Percentiles rank a stretch among this genome's conserved stretches.
phyloP scores from a whole-genome alignment of 768 basidiomycete species.

The Hypholoma sublateritium region DNA sequence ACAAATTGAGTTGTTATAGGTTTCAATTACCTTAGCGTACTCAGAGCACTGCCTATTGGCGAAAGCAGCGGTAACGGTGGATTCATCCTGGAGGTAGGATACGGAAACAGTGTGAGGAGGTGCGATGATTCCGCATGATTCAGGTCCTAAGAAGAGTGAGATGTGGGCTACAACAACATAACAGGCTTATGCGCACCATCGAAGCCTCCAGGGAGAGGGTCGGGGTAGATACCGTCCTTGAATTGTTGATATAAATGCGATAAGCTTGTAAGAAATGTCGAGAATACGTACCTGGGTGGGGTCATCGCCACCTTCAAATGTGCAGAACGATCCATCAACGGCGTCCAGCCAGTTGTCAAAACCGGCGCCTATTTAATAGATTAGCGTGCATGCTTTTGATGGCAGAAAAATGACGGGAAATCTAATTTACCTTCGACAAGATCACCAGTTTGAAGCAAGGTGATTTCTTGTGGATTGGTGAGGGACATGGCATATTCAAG shows the following conservation, averaged over 20 bases:
- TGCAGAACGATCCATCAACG: constrained; percentile 44
- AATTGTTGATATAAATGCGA: background rate
- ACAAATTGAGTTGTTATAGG: background rate
- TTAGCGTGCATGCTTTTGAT: background rate
- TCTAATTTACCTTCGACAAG: constrained; percentile 33
- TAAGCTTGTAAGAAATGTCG: too few relatives aligned
- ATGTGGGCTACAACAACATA: background rate
- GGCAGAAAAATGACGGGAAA: background rate
- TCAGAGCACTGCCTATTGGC: constrained; percentile 47
- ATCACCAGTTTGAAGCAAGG: constrained; percentile 46
- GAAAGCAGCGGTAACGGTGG: constrained; percentile 36
- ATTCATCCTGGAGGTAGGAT: constrained; percentile 45
- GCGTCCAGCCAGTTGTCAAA: constrained; percentile 52
- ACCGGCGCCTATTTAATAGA: constrained; percentile 32
- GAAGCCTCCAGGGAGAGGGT: constrained; percentile 31
- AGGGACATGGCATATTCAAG: constrained; percentile 57
- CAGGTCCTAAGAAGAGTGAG: constrained; percentile 13
- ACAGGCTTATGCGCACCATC: constrained; percentile 18
- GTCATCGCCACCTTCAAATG: constrained; percentile 46
- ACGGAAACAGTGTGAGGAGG: constrained; percentile 43
- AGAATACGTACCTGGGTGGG: constrained; percentile 26
- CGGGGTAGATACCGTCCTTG: constrained; percentile 32
- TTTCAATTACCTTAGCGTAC: constrained; percentile 35
- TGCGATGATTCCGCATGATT: constrained; percentile 41
- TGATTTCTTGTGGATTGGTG: constrained; percentile 36